Base-by-base conservation (phyloP, 2,329 filamentous ascomycete species). In the Penicillium aurantiogriseum region DNA sequence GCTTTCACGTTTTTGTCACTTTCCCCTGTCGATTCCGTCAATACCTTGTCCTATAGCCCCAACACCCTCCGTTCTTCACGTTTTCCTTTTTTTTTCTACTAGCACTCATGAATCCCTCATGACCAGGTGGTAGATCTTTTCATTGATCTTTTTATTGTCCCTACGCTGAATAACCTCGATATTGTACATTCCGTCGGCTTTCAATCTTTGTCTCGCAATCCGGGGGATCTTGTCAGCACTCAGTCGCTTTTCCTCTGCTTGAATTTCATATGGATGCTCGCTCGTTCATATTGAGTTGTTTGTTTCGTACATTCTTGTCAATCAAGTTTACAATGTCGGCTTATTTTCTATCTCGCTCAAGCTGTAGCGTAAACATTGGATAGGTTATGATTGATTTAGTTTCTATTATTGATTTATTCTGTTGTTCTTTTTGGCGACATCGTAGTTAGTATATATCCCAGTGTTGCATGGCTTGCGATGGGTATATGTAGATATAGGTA, bases 41-140 rank as follows among this genome's bases (percentile, higher is more conserved):
- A 66, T 64, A 66, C 64, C 63, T 65, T 64, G 61, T 64, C 53
- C 53, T 51, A 63, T 61, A 62, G 52, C 48, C 39, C 36, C 25
- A 17, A 36, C 45, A 13, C 44, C 3, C 47, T 13, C 11, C 9
- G n/a, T 31, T 33, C 27, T 54, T 61, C 49, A 62, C 62, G 64
- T 64, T 58, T 49, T 36, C 5, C 33, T 21, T 36, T 48, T 38
- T 19, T 56, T 23, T 23, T 49, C 56, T 38, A 47, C 39, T 59
- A 54, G 46, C 39, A 46, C 51, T 44, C 53, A 56, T 53, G 54
- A 58, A 45, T 56, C 50, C 40, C 44, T 65, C 56, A 65, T 61
- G 63, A 64, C 58, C 35, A 38, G 35, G 35, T 61, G 57, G 62
- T 63, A 61, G 61, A 64, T 60, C 51, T 47, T n/a, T 35, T 19